Evolutionary conservation across 768 basidiomycete species (phyloP).

Genomic region (Polyporus arcularius): DNA sequence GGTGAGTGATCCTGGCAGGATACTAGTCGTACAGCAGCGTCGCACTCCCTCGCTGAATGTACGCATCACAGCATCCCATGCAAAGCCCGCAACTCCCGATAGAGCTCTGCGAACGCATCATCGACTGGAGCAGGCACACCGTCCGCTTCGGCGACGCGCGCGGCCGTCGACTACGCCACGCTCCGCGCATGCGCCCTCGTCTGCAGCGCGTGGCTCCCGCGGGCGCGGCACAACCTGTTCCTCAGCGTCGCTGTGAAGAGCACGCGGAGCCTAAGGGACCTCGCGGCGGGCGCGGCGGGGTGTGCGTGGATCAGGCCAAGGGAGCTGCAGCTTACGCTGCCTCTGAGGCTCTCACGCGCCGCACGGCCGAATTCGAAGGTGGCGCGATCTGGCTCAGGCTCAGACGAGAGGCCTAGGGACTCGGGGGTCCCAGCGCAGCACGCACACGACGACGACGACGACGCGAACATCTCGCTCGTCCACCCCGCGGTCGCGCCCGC

Average conservation of each 20-base stretch:
- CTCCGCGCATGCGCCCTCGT: slow-evolving; percentile 18
- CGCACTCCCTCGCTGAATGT: no score
- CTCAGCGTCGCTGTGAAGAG: neutral
- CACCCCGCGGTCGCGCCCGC: neutral
- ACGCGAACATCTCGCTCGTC: neutral
- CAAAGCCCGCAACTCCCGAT: neutral
- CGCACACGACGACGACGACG: neutral
- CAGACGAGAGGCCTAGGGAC: no score
- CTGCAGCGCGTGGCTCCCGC: slow-evolving; percentile 24
- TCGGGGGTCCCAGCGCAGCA: no score
- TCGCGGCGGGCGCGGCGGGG: neutral
- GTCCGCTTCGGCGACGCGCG: neutral
- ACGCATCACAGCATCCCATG: no score
- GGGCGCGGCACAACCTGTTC: slow-evolving; percentile 21
- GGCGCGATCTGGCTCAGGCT: no score
- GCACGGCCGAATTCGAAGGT: no score
- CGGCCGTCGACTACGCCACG: neutral
- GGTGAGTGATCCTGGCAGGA: no score
- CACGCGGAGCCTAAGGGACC: neutral
- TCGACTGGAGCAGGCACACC: neutral
- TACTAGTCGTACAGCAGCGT: no score
- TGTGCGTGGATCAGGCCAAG: neutral
- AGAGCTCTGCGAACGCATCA: slow-evolving; percentile 9
- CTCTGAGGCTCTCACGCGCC: neutral
- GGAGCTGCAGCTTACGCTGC: neutral